phyloP scores from a whole-genome alignment of 371 early-diverging fungal genomes.

The Batkoa obscura region DNA sequence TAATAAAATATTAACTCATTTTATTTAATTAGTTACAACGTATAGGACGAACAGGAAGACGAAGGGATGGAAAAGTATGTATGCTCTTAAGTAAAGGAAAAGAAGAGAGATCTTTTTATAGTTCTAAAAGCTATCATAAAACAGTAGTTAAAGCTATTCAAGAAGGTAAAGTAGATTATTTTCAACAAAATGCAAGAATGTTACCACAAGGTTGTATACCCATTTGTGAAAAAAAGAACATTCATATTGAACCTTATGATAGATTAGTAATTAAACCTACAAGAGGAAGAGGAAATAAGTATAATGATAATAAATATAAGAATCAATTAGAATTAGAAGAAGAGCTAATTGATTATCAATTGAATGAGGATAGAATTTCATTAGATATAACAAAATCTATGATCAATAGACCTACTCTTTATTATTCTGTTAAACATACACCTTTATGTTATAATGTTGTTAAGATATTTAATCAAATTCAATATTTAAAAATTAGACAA shows the following conservation, averaged over 20 bases:
- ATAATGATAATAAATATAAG: too few relatives aligned
- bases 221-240: conserved; percentile 9
- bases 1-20: not conserved
- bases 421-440: too few relatives aligned
- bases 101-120: conserved; percentile 49
- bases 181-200: conserved; percentile 17
- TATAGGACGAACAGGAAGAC: conserved; percentile 87
- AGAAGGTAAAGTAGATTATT: conserved; percentile 14
- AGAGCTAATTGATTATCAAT: too few relatives aligned
- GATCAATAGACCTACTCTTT: too few relatives aligned
- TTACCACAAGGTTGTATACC: conserved; percentile 27
- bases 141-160: conserved; percentile 30
- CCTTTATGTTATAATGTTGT: too few relatives aligned
- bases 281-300: too few relatives aligned
- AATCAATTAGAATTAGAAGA: too few relatives aligned
- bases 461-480: too few relatives aligned
- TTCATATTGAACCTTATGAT: not conserved
- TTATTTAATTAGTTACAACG: conserved; percentile 38
- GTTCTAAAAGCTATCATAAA: conserved; percentile 35
- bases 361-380: too few relatives aligned
- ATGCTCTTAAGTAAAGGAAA: conserved; percentile 59
- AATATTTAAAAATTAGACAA: too few relatives aligned
- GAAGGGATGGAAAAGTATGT: conserved; percentile 64
- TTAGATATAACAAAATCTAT: too few relatives aligned
- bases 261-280: too few relatives aligned